These are phyloP conservation scores for Hansenula sp. DNA, from an alignment of 1,139 yeast genomes.

Conservation along the genomic window DNA sequence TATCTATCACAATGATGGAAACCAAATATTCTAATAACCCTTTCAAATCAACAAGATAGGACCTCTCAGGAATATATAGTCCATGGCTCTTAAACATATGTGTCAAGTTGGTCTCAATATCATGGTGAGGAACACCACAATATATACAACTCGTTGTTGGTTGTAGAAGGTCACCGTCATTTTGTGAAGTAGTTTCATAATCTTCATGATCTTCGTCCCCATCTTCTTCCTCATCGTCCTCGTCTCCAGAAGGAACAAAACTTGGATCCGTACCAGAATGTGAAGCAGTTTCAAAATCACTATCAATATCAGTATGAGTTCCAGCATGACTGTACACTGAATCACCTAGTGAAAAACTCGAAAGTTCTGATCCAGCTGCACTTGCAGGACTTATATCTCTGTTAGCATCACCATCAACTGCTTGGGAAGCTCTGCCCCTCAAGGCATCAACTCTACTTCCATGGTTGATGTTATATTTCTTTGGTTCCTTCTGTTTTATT, in stretches of 20 bases:
- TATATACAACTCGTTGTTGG: constrained; percentile 37
- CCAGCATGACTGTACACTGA: constrained; percentile 35
- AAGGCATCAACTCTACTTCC: constrained; percentile 30
- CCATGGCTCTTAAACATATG: constrained; percentile 84
- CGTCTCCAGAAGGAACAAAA: constrained; percentile 18
- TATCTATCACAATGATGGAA: constrained; percentile 82
- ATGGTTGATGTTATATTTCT: constrained; percentile 45
- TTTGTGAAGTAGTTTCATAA: constrained; percentile 27
- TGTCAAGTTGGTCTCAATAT: constrained; percentile 59
- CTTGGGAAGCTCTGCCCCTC: constrained; percentile 10
- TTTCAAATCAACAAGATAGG: constrained; percentile 59
- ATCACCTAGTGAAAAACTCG: constrained; percentile 66
- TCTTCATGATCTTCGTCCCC: constrained; percentile 28
- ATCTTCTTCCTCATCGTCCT: constrained; percentile 24
- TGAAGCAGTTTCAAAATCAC: constrained; percentile 42
- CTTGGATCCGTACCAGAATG: constrained; percentile 40
- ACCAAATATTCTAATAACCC: constrained; percentile 76
- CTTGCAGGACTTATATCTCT: constrained; percentile 48
- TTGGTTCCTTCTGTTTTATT: constrained; percentile 27
- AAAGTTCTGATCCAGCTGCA: constrained; percentile 53
- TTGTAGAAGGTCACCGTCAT: constrained; percentile 25
- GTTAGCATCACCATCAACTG: background rate
- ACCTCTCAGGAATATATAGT: constrained; percentile 78
- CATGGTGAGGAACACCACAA: constrained; percentile 35
- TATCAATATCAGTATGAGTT: constrained; percentile 35